Base-by-base conservation (phyloP, 2,329 filamentous ascomycete genomes). In the Neonectria coccinea region DNA sequence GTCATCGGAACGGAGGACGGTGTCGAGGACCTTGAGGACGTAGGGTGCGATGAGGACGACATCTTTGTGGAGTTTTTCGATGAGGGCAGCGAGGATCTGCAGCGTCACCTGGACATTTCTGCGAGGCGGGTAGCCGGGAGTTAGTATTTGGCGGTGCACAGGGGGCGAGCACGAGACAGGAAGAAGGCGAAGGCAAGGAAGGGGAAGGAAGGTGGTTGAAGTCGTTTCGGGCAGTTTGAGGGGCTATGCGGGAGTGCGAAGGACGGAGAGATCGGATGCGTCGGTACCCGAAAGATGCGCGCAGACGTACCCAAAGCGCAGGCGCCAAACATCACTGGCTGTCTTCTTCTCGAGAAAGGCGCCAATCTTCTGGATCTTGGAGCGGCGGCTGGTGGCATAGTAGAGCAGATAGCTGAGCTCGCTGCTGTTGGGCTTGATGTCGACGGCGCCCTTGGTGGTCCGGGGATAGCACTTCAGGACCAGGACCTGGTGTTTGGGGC, bases 321-420 rank as follows among this genome's bases (percentile, higher is more conserved):
- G 87, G 76, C 92, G 92, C 89, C 91, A 97, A 70, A 97, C 93
- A 83, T 99, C 96, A 75, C 89, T 91, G 66, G 92, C 92, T 22
- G 93, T 96, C 83, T 95, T 93, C 84, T 95, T 97, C 83, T 98
- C 94, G 69, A 99, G 86, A 77, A 97, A 99, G 73, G 89, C 90
- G 79, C 93, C 94, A 71, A 99, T 94, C 82, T 99, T 99, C 76
- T 96, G 93, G 73, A 98, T 89, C 85, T 98, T 99, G 80, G 92
- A 95, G 70, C 93, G 90, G 65, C 95, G 92, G 73, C 94, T 97
- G 77, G 92, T 97, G 66, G 93, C 94, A 84, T 99, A 98, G 86
- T 97, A 98, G 59, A 98, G 89, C 69, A 99, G 88, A 78, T 98
- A 98, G 80, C 93, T 97, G 68, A 99, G 88, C 84, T 99, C 96